These are phyloP conservation scores for Scheffersomyces spartinae DNA, from an alignment of 805 yeast genomes.

Conservation along the genomic window DNA sequence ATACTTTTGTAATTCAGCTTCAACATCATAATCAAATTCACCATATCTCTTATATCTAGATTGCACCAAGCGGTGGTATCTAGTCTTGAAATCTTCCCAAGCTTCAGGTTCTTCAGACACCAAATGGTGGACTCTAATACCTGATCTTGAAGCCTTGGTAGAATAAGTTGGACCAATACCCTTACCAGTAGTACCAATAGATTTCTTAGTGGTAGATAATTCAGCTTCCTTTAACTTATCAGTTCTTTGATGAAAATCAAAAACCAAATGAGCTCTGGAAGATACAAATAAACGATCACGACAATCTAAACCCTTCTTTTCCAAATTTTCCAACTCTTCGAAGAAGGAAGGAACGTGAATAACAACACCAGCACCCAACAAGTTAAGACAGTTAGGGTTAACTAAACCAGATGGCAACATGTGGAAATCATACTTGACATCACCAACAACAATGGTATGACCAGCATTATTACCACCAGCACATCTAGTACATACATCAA, in stretches of 20 bases:
- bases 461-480: conserved; percentile 99
- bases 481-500: conserved; percentile 96
- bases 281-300: conserved; percentile 74
- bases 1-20: conserved; percentile 68
- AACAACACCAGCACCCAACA: conserved; percentile 95
- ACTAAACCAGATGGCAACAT: conserved; percentile 98
- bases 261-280: conserved; percentile 91
- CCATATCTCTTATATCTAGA: conserved; percentile 89
- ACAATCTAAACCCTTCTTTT: conserved; percentile 70
- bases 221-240: conserved; percentile 94
- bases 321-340: conserved; percentile 71
- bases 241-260: conserved; percentile 95
- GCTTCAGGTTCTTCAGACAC: conserved; percentile 82
- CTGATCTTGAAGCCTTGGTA: conserved; percentile 93
- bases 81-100: conserved; percentile 81
- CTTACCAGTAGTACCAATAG: conserved; percentile 96
- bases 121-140: conserved; percentile 92
- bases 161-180: conserved; percentile 99
- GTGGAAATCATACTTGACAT: conserved; percentile 90
- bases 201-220: conserved; percentile 64
- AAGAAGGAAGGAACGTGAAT: conserved; percentile 91
- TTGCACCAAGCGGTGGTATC: conserved; percentile 64
- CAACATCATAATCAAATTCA: conserved; percentile 77
- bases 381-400: conserved; percentile 79
- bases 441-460: conserved; percentile 90